Base-by-base conservation (phyloP, 768 basidiomycete genomes). In the button mushroom (Agaricus bisporus) region DNA sequence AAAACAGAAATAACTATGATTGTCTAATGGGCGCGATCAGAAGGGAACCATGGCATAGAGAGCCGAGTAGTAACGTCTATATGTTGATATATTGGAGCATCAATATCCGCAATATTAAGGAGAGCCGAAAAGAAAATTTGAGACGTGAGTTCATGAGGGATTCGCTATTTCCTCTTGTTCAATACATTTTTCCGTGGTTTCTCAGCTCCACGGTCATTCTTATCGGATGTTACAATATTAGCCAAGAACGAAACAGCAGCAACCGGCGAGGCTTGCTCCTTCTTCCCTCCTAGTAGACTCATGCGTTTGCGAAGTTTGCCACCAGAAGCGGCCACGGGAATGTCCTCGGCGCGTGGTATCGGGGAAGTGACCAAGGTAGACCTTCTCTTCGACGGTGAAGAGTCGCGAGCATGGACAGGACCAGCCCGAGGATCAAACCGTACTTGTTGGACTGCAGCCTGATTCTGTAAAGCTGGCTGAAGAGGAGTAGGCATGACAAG, bases 401-500 rank as follows among this genome's bases (percentile, higher is more conserved):
- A 54, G 36, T 56, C 51, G 25, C 36, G 41, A 14, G 49, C n/a
- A 26, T 43, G 35, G 29, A 29, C 35, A 22, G 39, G 8, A 17
- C 41, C 43, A 25, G 47, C 41, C 46, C 48, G 53, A 41, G 53
- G 53, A 35, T 42, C 47, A 54, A 54, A 43, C 10, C 41, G 53
- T 10, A 41, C 46, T 43, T 48, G 53, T 14, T 54, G 29, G n/a
- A 29, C n/a, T 18, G 22, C 25, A 20, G 53, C 46, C 46, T 32
- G 53, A 26, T 45, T 56, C 36, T 58, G 54, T 14, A 49, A 39
- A 51, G 55, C 55, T 28, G 52, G 66, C 61, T 82, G 80, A 37
- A 89, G 73, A 14, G 83, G 87, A 3, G 82, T 67, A 43, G 87
- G 87, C 87, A 89, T 89, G 41, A 88, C 80, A 25, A 89, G 79